A percentile compares a stretch with the other conserved stretches of the same genome.
phyloP scores from a whole-genome alignment of 768 basidiomycete genomes.

The Tephrocybe sp. region DNA sequence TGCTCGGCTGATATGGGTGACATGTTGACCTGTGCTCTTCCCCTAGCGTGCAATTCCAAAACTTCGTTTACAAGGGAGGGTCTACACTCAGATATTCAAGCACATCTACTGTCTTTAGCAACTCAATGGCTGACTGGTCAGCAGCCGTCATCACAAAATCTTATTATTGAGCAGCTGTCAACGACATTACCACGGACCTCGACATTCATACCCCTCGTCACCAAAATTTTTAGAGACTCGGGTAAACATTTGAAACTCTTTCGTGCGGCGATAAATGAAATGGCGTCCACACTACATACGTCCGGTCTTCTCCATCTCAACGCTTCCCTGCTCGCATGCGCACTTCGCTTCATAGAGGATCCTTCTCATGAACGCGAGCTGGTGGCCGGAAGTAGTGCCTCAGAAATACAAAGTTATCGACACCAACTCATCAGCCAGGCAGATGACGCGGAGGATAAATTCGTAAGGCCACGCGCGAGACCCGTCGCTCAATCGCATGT shows the following conservation, averaged over 20 bases:
- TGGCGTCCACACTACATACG: constrained; percentile 29
- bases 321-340: constrained; percentile 53
- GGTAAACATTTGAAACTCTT: constrained; percentile 12
- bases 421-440: constrained; percentile 42
- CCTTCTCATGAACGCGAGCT: constrained; percentile 21
- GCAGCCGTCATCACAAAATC: neutral
- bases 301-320: constrained; percentile 41
- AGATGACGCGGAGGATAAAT: constrained; percentile 52
- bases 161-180: constrained; percentile 24
- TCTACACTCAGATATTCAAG: constrained; percentile 10
- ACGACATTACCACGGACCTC: constrained; percentile 25
- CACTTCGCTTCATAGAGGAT: constrained; percentile 46
- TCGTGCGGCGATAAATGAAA: constrained; percentile 20
- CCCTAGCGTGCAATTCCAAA: neutral
- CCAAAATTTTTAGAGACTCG: constrained; percentile 14
- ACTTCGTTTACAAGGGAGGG: neutral
- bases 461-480: constrained; percentile 31
- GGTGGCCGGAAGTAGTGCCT: constrained; percentile 15
- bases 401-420: constrained; percentile 34
- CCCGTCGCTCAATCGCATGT: constrained; percentile 2
- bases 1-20: constrained; percentile 7
- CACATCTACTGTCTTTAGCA: constrained; percentile 13
- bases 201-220: constrained; percentile 18
- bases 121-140: constrained; percentile 9
- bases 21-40: constrained; percentile 3